Percentiles rank a stretch among this genome's conserved stretches.
Evolutionary conservation across 2,329 filamentous ascomycete genomes (phyloP).

Genomic region (Arachnomyces sp.): DNA sequence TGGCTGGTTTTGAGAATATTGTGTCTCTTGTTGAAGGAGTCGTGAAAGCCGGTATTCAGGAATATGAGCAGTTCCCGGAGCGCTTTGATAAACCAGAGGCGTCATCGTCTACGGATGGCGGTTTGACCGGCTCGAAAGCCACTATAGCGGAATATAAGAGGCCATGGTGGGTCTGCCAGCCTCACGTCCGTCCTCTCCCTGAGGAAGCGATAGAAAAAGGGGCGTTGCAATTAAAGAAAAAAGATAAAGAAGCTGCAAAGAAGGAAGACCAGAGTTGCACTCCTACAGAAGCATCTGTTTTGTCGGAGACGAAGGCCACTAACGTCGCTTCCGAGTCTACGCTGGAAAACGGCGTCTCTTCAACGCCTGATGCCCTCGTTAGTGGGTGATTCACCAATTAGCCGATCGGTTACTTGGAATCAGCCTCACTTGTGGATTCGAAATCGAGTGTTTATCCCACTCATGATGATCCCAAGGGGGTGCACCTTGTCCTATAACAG

Average conservation of each 20-base stretch:
- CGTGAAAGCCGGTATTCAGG: slow-evolving; percentile 62
- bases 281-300: not conserved
- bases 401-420: too few species aligned
- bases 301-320: too few species aligned
- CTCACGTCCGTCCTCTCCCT: slow-evolving; percentile 76
- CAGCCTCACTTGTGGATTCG: too few species aligned
- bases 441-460: too few species aligned
- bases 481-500: too few species aligned
- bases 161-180: slow-evolving; percentile 86
- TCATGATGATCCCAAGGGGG: too few species aligned
- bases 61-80: slow-evolving; percentile 46
- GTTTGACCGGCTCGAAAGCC: slow-evolving; percentile 40
- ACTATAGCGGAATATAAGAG: slow-evolving; percentile 65
- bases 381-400: too few species aligned
- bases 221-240: slow-evolving; percentile 65
- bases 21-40: slow-evolving; percentile 65
- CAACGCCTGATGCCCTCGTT: too few species aligned
- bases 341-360: too few species aligned
- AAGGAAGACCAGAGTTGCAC: not conserved
- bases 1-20: slow-evolving; percentile 68
- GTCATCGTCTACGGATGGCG: slow-evolving; percentile 15
- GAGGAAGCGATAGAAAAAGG: slow-evolving; percentile 80
- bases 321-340: too few species aligned
- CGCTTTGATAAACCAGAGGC: slow-evolving; percentile 22
- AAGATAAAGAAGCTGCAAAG: slow-evolving; percentile 38